Evolutionary conservation across 208 protist genomes (phyloP).

Genomic region (Crithidia sp.): DNA sequence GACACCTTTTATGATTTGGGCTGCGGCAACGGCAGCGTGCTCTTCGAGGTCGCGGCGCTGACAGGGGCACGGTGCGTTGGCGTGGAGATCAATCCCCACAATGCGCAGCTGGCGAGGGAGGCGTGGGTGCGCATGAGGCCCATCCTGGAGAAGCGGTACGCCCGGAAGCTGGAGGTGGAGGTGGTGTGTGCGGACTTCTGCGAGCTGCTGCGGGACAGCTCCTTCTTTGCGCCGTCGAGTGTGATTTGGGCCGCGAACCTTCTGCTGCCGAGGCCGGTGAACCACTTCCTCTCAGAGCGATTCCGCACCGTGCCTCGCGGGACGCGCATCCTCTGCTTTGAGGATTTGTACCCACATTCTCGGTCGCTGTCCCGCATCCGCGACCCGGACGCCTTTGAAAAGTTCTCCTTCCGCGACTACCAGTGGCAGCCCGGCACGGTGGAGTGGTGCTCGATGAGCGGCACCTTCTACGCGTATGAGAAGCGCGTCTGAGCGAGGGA

Average conservation of each 20-base stretch:
- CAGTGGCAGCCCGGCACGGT: constrained; percentile 72
- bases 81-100: constrained; percentile 74
- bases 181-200: constrained; percentile 81
- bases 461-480: constrained; percentile 66
- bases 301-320: constrained; percentile 54
- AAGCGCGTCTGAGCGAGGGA: constrained; percentile 14
- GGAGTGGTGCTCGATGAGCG: constrained; percentile 72
- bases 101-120: constrained; percentile 58
- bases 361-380: constrained; percentile 58
- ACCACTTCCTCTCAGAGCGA: constrained; percentile 77
- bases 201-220: constrained; percentile 34
- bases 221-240: constrained; percentile 43
- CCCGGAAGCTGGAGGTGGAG: constrained; percentile 50
- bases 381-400: constrained; percentile 79
- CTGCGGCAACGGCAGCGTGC: constrained; percentile 88
- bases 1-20: constrained; percentile 87
- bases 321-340: constrained; percentile 78
- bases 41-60: constrained; percentile 80
- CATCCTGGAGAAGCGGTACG: constrained; percentile 49
- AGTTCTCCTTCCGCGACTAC: constrained; percentile 78
- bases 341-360: constrained; percentile 80
- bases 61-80: constrained; percentile 82
- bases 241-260: constrained; percentile 84
- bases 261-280: constrained; percentile 67
- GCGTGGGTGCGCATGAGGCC: constrained; percentile 62